Conservation (phyloP, 2,329 filamentous ascomycete species). For the Cladophialophora immunda region DNA sequence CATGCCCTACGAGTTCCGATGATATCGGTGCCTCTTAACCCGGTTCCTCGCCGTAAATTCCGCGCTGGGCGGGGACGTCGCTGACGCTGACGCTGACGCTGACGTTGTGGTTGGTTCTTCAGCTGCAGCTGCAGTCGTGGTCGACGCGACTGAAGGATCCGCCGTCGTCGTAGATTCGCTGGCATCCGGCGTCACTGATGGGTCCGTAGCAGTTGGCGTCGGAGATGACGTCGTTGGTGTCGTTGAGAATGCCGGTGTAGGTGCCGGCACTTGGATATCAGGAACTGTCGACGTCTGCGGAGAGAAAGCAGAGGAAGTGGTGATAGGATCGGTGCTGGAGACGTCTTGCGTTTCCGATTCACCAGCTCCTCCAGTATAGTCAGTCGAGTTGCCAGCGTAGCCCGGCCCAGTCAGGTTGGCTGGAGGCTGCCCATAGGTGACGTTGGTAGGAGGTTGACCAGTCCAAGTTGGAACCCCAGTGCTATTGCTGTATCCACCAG, state of each 20-base stretch:
- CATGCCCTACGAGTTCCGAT: slow-evolving; percentile 2
- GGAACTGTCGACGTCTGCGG: not conserved
- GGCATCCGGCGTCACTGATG: not conserved
- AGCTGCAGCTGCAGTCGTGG: slow-evolving; percentile 7
- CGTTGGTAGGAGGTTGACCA: slow-evolving; percentile 11
- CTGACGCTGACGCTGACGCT: not conserved
- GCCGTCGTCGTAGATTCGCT: not conserved
- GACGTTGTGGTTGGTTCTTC: not conserved
- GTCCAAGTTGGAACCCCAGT: slow-evolving; percentile 11
- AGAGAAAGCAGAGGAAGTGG: not conserved
- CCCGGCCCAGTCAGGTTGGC: slow-evolving; percentile 15
- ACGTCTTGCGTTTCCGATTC: not conserved
- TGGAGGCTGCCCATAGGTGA: slow-evolving; percentile 9
- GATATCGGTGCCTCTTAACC: slow-evolving; percentile 15
- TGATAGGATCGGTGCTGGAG: not conserved
- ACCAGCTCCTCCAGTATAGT: not conserved
- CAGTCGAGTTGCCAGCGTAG: not conserved
- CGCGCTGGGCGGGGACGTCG: not conserved
- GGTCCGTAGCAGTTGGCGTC: not conserved
- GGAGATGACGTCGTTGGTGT: slow-evolving; percentile 1
- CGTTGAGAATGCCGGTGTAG: not conserved
- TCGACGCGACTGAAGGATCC: not conserved
- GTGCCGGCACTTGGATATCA: not conserved
- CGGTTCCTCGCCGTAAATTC: not conserved
- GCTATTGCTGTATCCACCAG: slow-evolving; percentile 15